phyloP scores from a whole-genome alignment of 2,329 filamentous ascomycete genomes.

The Beauveria bassiana region DNA sequence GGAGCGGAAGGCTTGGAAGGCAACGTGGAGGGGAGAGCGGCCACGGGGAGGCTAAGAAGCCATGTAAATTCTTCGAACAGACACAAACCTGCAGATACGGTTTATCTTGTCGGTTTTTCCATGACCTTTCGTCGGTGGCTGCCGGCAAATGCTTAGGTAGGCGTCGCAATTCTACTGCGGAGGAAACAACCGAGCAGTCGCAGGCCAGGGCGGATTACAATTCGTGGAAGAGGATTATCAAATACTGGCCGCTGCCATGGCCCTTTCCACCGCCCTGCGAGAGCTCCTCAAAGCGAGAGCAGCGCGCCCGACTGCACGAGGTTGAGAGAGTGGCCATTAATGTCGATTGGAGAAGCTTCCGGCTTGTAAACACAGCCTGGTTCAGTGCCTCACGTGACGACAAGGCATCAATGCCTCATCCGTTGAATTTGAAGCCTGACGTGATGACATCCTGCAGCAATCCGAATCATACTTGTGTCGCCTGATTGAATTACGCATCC shows the following conservation, averaged over 20 bases:
- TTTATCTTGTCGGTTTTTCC: background rate
- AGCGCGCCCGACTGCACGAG: conserved; percentile 1
- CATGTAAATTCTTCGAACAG: background rate
- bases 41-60: background rate
- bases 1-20: background rate
- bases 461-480: too few relatives aligned
- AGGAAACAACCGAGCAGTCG: background rate
- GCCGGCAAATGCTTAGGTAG: background rate
- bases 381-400: too few relatives aligned
- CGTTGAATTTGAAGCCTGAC: too few relatives aligned
- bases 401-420: too few relatives aligned
- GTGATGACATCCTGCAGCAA: too few relatives aligned
- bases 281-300: conserved; percentile 7
- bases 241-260: background rate
- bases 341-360: too few relatives aligned
- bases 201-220: background rate
- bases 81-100: background rate
- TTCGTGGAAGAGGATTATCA: conserved; percentile 4
- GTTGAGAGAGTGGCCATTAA: too few relatives aligned
- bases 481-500: too few relatives aligned
- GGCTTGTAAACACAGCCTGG: too few relatives aligned
- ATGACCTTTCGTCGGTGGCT: background rate
- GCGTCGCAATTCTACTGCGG: background rate
- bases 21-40: background rate
- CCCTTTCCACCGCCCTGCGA: conserved; percentile 3